These are phyloP conservation scores for Metschnikowia proteae DNA, from an alignment of 805 yeast species.

Conservation along the genomic window DNA sequence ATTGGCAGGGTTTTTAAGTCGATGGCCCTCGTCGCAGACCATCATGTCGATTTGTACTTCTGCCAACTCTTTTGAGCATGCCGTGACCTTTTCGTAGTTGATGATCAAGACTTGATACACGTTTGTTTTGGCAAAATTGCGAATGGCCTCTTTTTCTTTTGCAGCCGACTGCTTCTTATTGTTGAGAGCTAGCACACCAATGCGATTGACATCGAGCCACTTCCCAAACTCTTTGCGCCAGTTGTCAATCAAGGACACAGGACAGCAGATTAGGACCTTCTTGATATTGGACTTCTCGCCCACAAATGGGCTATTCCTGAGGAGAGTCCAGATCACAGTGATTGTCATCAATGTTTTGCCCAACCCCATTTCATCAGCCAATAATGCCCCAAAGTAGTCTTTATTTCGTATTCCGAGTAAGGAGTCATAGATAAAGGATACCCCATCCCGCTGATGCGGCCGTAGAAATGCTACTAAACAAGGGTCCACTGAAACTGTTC, in stretches of 20 bases:
- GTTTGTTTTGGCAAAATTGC: constrained; percentile 58
- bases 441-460: constrained; percentile 85
- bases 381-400: constrained; percentile 63
- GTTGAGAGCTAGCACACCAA: constrained; percentile 63
- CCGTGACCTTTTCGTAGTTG: constrained; percentile 80
- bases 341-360: constrained; percentile 85
- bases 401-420: constrained; percentile 62
- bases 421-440: constrained; percentile 75
- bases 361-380: constrained; percentile 98
- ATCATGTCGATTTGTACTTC: constrained; percentile 58
- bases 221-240: constrained; percentile 88
- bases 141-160: constrained; percentile 54
- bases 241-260: constrained; percentile 81
- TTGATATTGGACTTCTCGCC: constrained; percentile 36
- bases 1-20: constrained; percentile 71
- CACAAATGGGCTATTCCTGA: constrained; percentile 56
- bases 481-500: constrained; percentile 59
- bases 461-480: constrained; percentile 51
- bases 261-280: constrained; percentile 80
- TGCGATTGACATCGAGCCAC: constrained; percentile 69
- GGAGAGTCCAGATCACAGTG: constrained; percentile 74
- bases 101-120: constrained; percentile 80
- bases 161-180: constrained; percentile 42
- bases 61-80: constrained; percentile 48
- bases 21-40: constrained; percentile 94